Base-by-base conservation (phyloP, 2,329 filamentous ascomycete species). In the Podosphaera leucotricha region DNA sequence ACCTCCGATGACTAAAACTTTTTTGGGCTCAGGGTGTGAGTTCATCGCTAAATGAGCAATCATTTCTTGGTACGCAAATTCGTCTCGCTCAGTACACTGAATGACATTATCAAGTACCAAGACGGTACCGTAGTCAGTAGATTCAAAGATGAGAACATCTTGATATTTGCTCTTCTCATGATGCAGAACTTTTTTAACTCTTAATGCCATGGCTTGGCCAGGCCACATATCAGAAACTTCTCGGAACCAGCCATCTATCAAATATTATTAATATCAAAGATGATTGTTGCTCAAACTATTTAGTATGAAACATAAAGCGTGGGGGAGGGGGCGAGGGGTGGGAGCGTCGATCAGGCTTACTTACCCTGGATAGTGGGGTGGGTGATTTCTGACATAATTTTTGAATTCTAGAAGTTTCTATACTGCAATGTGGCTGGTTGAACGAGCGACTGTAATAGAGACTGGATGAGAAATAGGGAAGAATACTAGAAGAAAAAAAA, bases 31-130 rank as follows among this genome's bases (percentile, higher is more conserved):
- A 55, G 90, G 90, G 75, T 98, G 90, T 44, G 87, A 84, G 75
- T 92, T 90, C 80, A 98, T 84, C 66, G 85, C 90, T 54, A 98
- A 73, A 67, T 98, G 85, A 55, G 87, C 86, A 66, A 98, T 98
- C 90, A 98, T 98, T 75, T 98, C 90, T 72, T 98, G 90, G 76
- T 93, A 93, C 57, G 86, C 84, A 72, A 95, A 98, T 70, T 98
- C 90, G 61, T 98, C 85, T 53, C 87, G 79, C 75, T 98, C 90
- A 55, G 90, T 95, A 74, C 78, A 85, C 68, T 98, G 90, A 64
- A 98, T 93, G 62, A 94, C 90, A 62, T 95, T 95, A 73, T 98
- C 90, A 54, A 98, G 76, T 50, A 98, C 87, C 47, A 98, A 73
- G 49, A 95, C 87, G 60, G 77, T 92, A 64, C 90, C 90, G 64